These are phyloP conservation scores for Trypanosoma theileri DNA, from an alignment of 208 protist genomes.

Conservation along the genomic window DNA sequence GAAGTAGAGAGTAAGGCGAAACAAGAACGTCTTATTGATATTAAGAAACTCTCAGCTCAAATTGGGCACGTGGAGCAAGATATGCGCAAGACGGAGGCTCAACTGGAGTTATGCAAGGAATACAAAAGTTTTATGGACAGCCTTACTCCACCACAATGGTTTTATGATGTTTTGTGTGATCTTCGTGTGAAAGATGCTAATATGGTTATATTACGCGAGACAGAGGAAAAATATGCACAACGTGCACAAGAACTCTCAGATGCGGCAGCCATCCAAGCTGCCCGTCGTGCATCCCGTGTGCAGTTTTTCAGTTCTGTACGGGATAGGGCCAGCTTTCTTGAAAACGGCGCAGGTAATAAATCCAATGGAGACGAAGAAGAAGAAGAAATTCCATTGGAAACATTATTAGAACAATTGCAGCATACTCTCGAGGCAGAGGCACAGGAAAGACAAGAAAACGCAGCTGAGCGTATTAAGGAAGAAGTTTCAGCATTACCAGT, in stretches of 20 bases:
- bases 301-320: neutral
- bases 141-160: constrained; percentile 85
- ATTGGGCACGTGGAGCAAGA: constrained; percentile 88
- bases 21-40: constrained; percentile 92
- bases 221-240: constrained; percentile 48
- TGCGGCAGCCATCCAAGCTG: constrained; percentile 21
- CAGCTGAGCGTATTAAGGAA: constrained; percentile 35
- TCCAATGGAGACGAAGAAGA: constrained; percentile 27
- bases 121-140: constrained; percentile 94
- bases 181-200: constrained; percentile 66
- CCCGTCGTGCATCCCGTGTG: neutral
- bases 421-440: constrained; percentile 48
- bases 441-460: constrained; percentile 41
- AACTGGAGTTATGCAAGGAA: constrained; percentile 88
- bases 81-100: constrained; percentile 88
- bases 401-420: constrained; percentile 57
- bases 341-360: neutral
- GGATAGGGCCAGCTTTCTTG: neutral
- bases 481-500: constrained; percentile 61
- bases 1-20: constrained; percentile 92
- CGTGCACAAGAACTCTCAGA: constrained; percentile 31
- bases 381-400: constrained; percentile 47
- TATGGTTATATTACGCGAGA: constrained; percentile 52
- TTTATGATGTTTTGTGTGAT: constrained; percentile 71
- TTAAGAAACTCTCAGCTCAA: constrained; percentile 94